Evolutionary conservation across 2,329 filamentous ascomycete species (phyloP), one percentile per base, ranked within the genome.

Genomic region (Exophiala oligosperma): DNA sequence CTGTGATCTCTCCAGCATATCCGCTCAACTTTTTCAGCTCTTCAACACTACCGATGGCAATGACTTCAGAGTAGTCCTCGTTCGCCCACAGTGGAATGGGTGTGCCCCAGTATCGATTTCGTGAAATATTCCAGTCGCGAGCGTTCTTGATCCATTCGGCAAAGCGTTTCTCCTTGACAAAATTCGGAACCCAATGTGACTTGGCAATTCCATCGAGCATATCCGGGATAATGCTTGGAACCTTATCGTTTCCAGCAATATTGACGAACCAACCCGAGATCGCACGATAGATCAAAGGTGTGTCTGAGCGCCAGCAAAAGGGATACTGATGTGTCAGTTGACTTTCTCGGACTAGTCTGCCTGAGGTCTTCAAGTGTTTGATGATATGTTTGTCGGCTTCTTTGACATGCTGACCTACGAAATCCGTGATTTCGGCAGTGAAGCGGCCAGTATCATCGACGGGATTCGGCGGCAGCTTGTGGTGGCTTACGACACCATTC

Each of bases 191-290:
- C 91, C 91, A 96, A 69, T 92, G 89, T 14, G 90, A 92, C 17
- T 83, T 83, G 68, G 92, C 85, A 54, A 96, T 91, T 68, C 92
- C 92, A 67, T 89, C 81, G 14, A 96, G 78, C 87, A 96, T 92
- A 64, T 91, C 77, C 0, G 91, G 90, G 53, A 94, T 83, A 65
- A 90, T 88, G 48, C 61, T 63, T 11, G 61, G 60, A 26, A 63
- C 61, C 51, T 66, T 66, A 24, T 67, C 62, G 37, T 64, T 66
- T 55, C 88, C 84, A 23, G 89, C 84, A 40, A 96, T 90, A 70
- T 89, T 89, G 68, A 96, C 88, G 72, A 96, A 96, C 91, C 91
- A 96, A 1, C 90, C 90, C 7, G 91, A 89, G 11, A 96, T 90
- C n/a, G 91, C 90, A 63, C 89, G 85, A 75, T 94, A 92, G 67